These are phyloP conservation scores for Fusarium piperis DNA, from an alignment of 2,329 filamentous ascomycete species.

Conservation along the genomic window DNA sequence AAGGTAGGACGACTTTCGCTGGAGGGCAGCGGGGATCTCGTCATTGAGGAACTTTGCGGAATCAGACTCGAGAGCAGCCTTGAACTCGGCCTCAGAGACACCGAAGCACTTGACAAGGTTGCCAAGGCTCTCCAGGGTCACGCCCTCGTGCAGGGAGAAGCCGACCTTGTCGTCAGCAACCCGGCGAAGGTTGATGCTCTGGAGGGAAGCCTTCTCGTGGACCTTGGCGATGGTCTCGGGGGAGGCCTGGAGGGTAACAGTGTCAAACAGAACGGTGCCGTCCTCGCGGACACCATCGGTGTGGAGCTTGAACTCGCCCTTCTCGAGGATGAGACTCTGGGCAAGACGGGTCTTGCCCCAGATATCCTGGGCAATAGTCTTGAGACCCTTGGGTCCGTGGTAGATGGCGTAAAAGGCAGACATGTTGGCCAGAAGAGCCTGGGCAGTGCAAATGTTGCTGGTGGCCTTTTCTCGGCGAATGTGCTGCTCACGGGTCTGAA, in stretches of 20 bases:
- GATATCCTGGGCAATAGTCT: constrained; percentile 82
- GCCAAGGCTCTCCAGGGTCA: constrained; percentile 36
- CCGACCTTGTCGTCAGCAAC: constrained; percentile 45
- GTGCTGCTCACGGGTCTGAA: constrained; percentile 96
- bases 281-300: constrained; percentile 65
- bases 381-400: constrained; percentile 86
- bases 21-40: constrained; percentile 67
- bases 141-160: constrained; percentile 45
- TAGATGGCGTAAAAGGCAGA: constrained; percentile 93
- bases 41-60: constrained; percentile 49
- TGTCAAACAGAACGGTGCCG: constrained; percentile 78
- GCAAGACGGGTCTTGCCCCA: constrained; percentile 74
- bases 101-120: constrained; percentile 40
- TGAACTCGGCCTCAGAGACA: constrained; percentile 39
- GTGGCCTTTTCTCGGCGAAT: constrained; percentile 96
- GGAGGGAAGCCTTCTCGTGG: constrained; percentile 33
- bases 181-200: constrained; percentile 43
- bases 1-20: constrained; percentile 78
- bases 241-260: constrained; percentile 71
- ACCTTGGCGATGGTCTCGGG: constrained; percentile 38
- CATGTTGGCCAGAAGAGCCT: constrained; percentile 95
- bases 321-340: constrained; percentile 56
- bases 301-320: constrained; percentile 70
- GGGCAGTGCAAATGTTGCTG: constrained; percentile 96
- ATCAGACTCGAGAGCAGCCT: constrained; percentile 39